Base-by-base conservation (phyloP, 1,284 basidiomycete genomes). In the Laetiporus sulphureus region DNA sequence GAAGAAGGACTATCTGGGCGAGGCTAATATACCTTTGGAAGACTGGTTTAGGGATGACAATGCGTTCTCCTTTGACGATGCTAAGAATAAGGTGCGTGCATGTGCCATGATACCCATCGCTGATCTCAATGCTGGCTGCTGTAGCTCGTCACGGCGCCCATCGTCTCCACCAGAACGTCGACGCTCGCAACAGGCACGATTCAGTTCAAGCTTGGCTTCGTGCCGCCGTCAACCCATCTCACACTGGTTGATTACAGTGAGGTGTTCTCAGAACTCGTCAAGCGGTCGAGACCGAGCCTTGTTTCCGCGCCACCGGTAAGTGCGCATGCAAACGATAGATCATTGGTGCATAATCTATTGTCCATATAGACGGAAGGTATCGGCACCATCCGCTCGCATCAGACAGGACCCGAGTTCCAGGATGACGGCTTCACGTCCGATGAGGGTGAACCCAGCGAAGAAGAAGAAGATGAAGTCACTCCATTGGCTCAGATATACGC, bases 1-100 rank as follows among this genome's bases (percentile, higher is more conserved):
- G 51, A 78, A 74, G 58, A 93, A 95, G 67, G 93, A 96, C 45
- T 98, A 97, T 63, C 76, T 98, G 36, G 95, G 95, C 22, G 95
- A 98, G 63, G 75, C 80, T 8, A 76, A 80, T 1, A 58, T 97
- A 5, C 75, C 77, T 0, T 59, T 95, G 20, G 79, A 85, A 22
- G 78, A 88, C 34, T 97, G 92, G 91, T 91, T 91, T 58, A 60
- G 60, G 16, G 68, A 70, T 2, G 72, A 67, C 2, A 64, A 69
- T 19, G 66, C 69, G 0, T 73, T 72, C 42, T 66, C 56, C 2
- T 88, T 82, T 58, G 67, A 77, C 25, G 72, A 78, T 47, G 60
- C 67, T n/a, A 63, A 55, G 11, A 85, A 85, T 56, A 71, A 71
- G 60, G 82, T 80, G 24, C 31, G 67, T 58, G 12, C 30, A 66